Conservation (phyloP, 371 early-diverging fungal species). For the Vairimorpha ceranae region DNA sequence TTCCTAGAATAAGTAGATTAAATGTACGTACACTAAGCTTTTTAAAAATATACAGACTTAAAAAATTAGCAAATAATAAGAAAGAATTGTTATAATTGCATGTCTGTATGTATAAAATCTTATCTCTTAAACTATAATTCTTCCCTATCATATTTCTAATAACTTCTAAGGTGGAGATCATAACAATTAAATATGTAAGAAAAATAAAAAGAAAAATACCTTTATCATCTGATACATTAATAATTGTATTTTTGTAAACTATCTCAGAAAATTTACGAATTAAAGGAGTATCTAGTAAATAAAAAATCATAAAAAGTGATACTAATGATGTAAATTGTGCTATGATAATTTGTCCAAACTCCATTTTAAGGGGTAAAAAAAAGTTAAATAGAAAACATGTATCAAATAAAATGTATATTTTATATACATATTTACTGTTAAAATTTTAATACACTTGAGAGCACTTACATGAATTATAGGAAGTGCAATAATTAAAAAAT, state of each 20-base stretch:
- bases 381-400: too few relatives aligned
- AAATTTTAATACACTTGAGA: too few relatives aligned
- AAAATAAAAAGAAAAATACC: conserved; percentile 33
- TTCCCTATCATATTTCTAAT: neutral
- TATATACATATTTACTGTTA: too few relatives aligned
- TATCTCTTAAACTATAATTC: conserved; percentile 10
- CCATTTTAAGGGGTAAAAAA: conserved; percentile 25
- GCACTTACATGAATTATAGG: too few relatives aligned
- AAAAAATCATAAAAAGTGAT: neutral
- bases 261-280: neutral
- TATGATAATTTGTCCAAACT: conserved; percentile 10
- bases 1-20: conserved; percentile 6
- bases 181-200: neutral
- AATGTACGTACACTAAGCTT: conserved; percentile 6
- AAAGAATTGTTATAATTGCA: conserved; percentile 24
- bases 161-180: conserved; percentile 14
- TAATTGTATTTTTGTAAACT: neutral
- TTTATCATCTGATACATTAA: conserved; percentile 25
- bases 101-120: conserved; percentile 24
- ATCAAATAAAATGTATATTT: too few relatives aligned
- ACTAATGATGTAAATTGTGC: neutral
- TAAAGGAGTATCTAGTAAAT: neutral
- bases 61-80: conserved; percentile 32
- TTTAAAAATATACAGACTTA: conserved; percentile 41
- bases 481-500: too few relatives aligned